Conservation (phyloP, 2,329 filamentous ascomycete species). For the Stagonosporopsis tanaceti region DNA sequence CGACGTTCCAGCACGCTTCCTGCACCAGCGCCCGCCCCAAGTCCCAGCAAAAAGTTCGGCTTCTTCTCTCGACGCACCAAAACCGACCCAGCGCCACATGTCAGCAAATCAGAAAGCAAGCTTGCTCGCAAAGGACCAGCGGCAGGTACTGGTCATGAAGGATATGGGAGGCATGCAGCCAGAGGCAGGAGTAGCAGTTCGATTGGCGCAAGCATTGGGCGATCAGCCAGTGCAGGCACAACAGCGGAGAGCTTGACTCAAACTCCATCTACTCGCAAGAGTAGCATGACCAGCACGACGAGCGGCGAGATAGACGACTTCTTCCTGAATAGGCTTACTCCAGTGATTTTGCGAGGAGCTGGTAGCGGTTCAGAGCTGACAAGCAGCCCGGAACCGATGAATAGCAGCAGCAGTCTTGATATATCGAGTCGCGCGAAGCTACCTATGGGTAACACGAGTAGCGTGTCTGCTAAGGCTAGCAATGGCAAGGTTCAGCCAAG, state of each 20-base stretch:
- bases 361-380: constrained; percentile 50
- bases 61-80: constrained; percentile 80
- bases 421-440: constrained; percentile 25
- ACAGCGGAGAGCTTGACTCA: constrained; percentile 46
- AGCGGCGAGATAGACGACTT: constrained; percentile 57
- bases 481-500: constrained; percentile 35
- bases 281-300: constrained; percentile 53
- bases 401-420: constrained; percentile 47
- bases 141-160: constrained; percentile 94
- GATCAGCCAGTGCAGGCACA: constrained; percentile 56
- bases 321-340: constrained; percentile 54
- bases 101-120: constrained; percentile 66
- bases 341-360: constrained; percentile 55
- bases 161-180: constrained; percentile 73
- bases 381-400: constrained; percentile 48
- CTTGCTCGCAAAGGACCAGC: constrained; percentile 74
- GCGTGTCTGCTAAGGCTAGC: constrained; percentile 27
- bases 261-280: constrained; percentile 51
- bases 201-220: constrained; percentile 57
- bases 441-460: constrained; percentile 31
- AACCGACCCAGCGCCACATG: constrained; percentile 60
- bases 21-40: constrained; percentile 56
- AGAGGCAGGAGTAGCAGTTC: constrained; percentile 71
- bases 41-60: constrained; percentile 72
- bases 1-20: constrained; percentile 50